Evolutionary conservation across 305 asterid genomes (phyloP), one percentile per base, ranked within the genome.

Genomic region (Fraxinus latifolia): DNA sequence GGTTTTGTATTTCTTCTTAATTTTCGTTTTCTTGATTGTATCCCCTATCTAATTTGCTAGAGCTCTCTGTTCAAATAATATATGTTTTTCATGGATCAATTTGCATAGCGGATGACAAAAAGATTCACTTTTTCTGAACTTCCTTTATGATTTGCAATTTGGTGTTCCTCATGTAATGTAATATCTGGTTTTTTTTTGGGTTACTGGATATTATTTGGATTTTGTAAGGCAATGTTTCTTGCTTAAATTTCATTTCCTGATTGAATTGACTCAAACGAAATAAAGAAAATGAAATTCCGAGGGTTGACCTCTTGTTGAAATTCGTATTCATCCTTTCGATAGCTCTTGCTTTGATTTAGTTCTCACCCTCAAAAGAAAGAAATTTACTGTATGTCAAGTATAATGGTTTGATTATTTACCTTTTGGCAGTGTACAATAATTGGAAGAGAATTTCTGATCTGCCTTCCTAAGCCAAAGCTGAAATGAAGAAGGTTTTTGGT

Each of bases 401-500:
- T 80, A 85, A 70, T 58, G 39, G 72, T 77, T n/a, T n/a, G 32
- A 12, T 72, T 29, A 7, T 73, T 82, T 86, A 39, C 79, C 5
- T 23, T 76, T 80, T 71, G 47, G 80, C 60, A 77, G 79, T 81
- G 83, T 87, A 87, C 79, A 77, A 58, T 74, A 76, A 83, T 23
- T 81, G 42, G 82, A 36, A 42, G 74, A 77, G 78, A 42, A 67
- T 80, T 77, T 77, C 79, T 72, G 55, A 79, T 83, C 81, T 83
- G 90, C 82, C 87, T 84, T 86, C 87, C 83, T 81, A 74, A 78
- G 88, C 80, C 81, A 47, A 78, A 83, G 77, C 82, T 78, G 90
- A 86, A 85, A 95, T 95, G 98, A 95, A 95, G 96, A 95, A 94
- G 91, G 96, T 93, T 27, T 83, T 95, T 84, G 99, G 79, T 91